Conservation (phyloP, 768 basidiomycete genomes). For the Cytidiella melzeri region DNA sequence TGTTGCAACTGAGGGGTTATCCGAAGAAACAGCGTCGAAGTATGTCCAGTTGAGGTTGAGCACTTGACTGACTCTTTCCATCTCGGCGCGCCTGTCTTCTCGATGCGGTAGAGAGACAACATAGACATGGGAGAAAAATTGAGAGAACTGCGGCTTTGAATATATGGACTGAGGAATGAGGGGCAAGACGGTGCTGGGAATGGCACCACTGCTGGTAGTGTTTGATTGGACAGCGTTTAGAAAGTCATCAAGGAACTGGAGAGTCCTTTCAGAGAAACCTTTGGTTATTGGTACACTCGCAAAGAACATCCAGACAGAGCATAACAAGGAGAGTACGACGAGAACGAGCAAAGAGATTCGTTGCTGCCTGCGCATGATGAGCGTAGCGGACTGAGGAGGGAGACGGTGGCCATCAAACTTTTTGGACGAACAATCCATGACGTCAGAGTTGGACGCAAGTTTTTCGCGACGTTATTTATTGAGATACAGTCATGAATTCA, state of each 20-base stretch:
- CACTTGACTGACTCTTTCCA: slow-evolving; percentile 45
- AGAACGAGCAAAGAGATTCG: background rate
- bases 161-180: background rate
- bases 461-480: too few species aligned
- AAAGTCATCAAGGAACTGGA: background rate
- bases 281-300: background rate
- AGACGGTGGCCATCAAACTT: too few species aligned
- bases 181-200: background rate
- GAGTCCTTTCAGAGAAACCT: background rate
- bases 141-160: background rate
- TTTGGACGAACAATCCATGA: too few species aligned
- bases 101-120: slow-evolving; percentile 57
- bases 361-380: background rate
- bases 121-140: slow-evolving; percentile 36
- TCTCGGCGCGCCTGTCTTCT: slow-evolving; percentile 46
- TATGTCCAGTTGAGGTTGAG: slow-evolving; percentile 51
- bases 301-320: background rate
- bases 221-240: background rate
- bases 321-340: background rate
- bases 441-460: too few species aligned
- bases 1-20: slow-evolving; percentile 32
- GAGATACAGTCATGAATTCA: too few species aligned
- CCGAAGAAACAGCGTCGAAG: slow-evolving; percentile 40
- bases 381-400: too few species aligned
- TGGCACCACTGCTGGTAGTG: background rate